A percentile compares a stretch with the other conserved stretches of the same genome.
Evolutionary conservation across 352 stramenopile genomes (phyloP).

Genomic region (Pythium volutum): DNA sequence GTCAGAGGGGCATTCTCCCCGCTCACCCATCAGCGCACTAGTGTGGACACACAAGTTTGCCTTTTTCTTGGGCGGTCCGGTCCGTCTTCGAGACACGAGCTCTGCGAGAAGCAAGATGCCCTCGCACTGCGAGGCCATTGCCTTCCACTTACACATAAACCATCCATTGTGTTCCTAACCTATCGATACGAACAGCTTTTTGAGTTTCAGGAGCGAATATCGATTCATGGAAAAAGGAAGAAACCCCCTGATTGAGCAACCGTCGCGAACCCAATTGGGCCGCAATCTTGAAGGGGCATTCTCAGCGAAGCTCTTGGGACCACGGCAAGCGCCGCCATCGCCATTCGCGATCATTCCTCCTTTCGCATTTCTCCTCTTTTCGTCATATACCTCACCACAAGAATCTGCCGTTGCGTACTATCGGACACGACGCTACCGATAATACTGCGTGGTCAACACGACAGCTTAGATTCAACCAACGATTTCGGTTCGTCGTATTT

Average conservation of each 20-base stretch:
- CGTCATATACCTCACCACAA: not conserved
- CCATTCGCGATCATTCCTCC: not conserved
- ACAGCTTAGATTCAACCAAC: too few species aligned
- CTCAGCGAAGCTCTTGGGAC: not conserved
- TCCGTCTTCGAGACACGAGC: not conserved
- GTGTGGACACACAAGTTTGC: too few species aligned
- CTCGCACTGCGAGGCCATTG: too few species aligned
- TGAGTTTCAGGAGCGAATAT: not conserved
- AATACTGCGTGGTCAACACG: too few species aligned
- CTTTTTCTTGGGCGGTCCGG: too few species aligned
- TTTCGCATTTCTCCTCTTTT: not conserved
- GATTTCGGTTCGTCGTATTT: not conserved
- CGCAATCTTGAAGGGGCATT: conserved; percentile 11
- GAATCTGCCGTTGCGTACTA: too few species aligned
- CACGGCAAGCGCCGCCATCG: not conserved
- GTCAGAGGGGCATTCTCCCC: too few species aligned
- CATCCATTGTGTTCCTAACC: not conserved
- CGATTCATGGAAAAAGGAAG: conserved; percentile 4
- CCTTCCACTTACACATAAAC: not conserved
- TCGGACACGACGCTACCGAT: too few species aligned
- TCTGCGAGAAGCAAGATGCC: not conserved
- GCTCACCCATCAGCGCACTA: too few species aligned
- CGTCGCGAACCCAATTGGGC: not conserved
- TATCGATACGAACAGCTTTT: not conserved
- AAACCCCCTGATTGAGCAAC: conserved; percentile 8